Percentiles rank a stretch among this genome's conserved stretches.
These are phyloP conservation scores for Aureobasidium pullulans DNA, from an alignment of 2,329 filamentous ascomycete genomes.

Conservation along the genomic window DNA sequence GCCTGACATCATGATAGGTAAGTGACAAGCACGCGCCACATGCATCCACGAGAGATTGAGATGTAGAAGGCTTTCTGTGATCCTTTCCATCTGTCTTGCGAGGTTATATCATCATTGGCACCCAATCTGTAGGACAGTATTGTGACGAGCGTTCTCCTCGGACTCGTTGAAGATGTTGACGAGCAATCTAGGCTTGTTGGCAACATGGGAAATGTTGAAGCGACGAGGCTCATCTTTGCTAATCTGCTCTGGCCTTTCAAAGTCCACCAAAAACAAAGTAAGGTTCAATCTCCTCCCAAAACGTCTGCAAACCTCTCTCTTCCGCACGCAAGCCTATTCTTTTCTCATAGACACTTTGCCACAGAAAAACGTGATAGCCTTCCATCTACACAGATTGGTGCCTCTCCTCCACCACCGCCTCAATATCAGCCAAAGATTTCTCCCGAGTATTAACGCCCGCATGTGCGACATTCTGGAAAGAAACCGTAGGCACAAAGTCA, in stretches of 20 bases:
- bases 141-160: not conserved
- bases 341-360: too few species aligned
- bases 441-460: constrained; percentile 19
- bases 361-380: too few species aligned
- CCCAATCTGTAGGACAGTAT: not conserved
- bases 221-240: constrained; percentile 57
- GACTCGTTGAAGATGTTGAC: not conserved
- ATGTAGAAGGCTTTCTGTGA: too few species aligned
- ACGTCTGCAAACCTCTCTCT: too few species aligned
- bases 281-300: constrained; percentile 50
- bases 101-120: too few species aligned
- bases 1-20: too few species aligned
- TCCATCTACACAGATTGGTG: too few species aligned
- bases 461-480: constrained; percentile 40
- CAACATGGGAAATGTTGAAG: constrained; percentile 50
- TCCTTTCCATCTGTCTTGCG: too few species aligned
- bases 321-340: too few species aligned
- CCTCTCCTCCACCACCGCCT: constrained; percentile 13
- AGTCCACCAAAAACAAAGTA: constrained; percentile 56
- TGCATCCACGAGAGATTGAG: too few species aligned
- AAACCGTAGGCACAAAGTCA: constrained; percentile 42
- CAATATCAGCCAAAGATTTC: constrained; percentile 26
- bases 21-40: too few species aligned
- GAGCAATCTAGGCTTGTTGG: not conserved
- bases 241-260: constrained; percentile 63